Percentiles rank a stretch among this genome's conserved stretches.
phyloP scores from a whole-genome alignment of 805 yeast genomes.

The Metschnikowia continentalis region DNA sequence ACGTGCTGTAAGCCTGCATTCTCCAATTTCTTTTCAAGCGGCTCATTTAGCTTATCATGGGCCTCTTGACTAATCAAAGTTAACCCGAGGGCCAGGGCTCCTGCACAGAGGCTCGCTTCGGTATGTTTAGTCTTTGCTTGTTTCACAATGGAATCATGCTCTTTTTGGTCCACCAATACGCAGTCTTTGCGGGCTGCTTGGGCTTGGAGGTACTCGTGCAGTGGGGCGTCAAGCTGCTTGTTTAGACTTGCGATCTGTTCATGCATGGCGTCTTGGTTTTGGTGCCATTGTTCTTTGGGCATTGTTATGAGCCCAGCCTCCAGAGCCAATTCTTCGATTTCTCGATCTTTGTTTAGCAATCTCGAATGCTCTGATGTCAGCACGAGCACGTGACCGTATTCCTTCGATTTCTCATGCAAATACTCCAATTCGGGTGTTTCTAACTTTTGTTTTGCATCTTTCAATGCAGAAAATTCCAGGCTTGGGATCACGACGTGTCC shows the following conservation, averaged over 20 bases:
- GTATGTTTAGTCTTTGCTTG: conserved; percentile 17
- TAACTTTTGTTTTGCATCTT: conserved; percentile 1
- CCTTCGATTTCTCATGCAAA: conserved; percentile 3
- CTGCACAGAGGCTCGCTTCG: conserved; percentile 20
- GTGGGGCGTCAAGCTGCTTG: conserved; percentile 9
- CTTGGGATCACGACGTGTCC: conserved; percentile 14
- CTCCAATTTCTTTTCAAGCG: conserved; percentile 8
- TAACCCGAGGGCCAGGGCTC: conserved; percentile 17
- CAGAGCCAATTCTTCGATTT: conserved; percentile 8
- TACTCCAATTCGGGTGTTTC: conserved; percentile 7
- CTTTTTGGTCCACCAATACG: conserved; percentile 5
- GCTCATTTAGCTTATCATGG: not conserved
- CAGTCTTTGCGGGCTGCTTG: conserved; percentile 4
- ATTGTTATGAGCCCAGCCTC: conserved; percentile 8
- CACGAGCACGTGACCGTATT: conserved; percentile 5
- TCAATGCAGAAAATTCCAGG: conserved; percentile 2
- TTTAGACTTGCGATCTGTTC: not conserved
- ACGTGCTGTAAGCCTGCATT: conserved; percentile 11
- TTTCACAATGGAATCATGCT: conserved; percentile 9
- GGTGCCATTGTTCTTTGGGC: not conserved
- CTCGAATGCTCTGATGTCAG: not conserved
- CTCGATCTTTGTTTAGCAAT: conserved; percentile 1
- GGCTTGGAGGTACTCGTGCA: conserved; percentile 11
- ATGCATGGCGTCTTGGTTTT: conserved; percentile 8
- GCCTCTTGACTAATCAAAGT: conserved; percentile 8